phyloP scores from a whole-genome alignment of 164 flowering plant genomes.

The Nymphaea thermarum region DNA sequence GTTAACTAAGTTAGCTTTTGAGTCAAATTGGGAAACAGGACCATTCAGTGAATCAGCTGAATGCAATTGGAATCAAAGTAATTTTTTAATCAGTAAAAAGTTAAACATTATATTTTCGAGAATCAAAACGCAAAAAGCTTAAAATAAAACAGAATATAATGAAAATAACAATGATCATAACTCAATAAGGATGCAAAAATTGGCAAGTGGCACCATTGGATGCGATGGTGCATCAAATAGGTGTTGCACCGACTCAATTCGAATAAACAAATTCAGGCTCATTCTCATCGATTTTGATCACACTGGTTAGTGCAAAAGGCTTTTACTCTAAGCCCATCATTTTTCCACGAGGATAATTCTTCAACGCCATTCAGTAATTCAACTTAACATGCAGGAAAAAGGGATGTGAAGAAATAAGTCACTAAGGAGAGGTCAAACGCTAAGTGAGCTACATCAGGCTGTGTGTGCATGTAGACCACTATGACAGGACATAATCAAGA shows the following conservation, averaged over 20 bases:
- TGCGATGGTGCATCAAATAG: too few species aligned
- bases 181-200: too few species aligned
- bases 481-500: neutral
- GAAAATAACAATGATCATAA: too few species aligned
- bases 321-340: neutral
- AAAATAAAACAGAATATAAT: too few species aligned
- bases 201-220: too few species aligned
- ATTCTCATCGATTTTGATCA: neutral
- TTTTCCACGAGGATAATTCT: neutral
- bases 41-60: too few species aligned
- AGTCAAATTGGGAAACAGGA: neutral
- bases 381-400: neutral
- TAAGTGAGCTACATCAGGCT: neutral
- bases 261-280: neutral
- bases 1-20: neutral
- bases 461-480: neutral
- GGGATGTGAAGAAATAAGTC: neutral
- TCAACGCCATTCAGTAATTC: neutral
- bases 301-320: neutral
- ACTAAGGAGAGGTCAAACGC: neutral
- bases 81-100: too few species aligned
- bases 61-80: too few species aligned
- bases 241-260: too few species aligned
- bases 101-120: too few species aligned
- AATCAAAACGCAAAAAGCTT: too few species aligned